Base-by-base conservation (phyloP, 371 early-diverging fungal genomes). In the Chytridium lagenaria region DNA sequence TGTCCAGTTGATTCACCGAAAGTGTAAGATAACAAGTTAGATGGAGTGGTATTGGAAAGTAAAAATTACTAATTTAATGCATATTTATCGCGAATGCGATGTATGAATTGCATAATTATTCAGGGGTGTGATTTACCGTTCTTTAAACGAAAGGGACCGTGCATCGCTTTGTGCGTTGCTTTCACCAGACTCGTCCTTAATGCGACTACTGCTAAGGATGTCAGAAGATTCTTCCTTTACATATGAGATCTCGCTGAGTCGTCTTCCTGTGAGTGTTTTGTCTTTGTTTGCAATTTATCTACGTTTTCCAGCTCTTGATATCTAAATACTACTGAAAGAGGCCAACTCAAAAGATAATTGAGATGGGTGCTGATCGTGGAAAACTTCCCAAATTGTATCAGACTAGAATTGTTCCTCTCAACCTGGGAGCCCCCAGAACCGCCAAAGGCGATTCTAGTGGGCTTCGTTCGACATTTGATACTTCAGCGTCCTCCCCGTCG, bases 331-430 rank as follows among this genome's bases (percentile, higher is more conserved):
- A 12, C 44, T 44, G 44, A 30, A 7, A 55, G 61, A 28, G 34
- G 2, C 61, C 61, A 30, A 61, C 61, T 7, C 61, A 61, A 61
- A 61, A 23, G 12, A 3, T 61, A 15, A 61, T 61, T 34, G 12
- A 37, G 23, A 10, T 7, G n/a, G n/a, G n/a, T 34, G 30, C 15
- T 23, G 61, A 61, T 28, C 36, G 16, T 12, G 61, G 10, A 5
- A 5, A 5, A 5, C 37, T 61, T 28, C 61, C 61, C 30, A 61
- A 61, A 23, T 33, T 61, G 12, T 61, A 61, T 34, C 61, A 61
- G 37, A 34, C 7, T 26, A 3, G 61, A 36, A 37, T 61, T 61
- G 61, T 61, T 61, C 23, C 57, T 37, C 61, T 10, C 30, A 28
- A 36, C 61, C 61, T 2, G 36, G 61, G 12, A 15, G 19, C 26